Evolutionary conservation across 306 rosid species (phyloP).

Genomic region (Calophaca sinica): DNA sequence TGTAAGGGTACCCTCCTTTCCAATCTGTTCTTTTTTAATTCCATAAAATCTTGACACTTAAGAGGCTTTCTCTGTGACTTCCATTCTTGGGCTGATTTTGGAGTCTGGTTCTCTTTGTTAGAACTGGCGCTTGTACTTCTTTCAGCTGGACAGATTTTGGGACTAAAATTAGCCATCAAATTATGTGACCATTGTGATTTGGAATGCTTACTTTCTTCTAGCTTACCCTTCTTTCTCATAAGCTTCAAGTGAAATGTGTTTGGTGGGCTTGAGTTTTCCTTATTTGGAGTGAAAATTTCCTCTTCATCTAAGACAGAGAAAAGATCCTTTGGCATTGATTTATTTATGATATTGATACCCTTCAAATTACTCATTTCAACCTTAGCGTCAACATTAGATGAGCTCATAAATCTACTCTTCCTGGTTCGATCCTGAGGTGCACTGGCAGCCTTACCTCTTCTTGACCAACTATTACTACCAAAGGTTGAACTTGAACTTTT

Average conservation of each 20-base stretch:
- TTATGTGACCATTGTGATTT: slow-evolving; percentile 46
- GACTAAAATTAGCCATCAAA: slow-evolving; percentile 46
- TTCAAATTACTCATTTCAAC: slow-evolving; percentile 43
- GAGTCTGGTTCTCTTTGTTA: slow-evolving; percentile 60
- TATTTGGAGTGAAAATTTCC: slow-evolving; percentile 65
- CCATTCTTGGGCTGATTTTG: slow-evolving; percentile 49
- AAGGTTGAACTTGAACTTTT: slow-evolving; percentile 39
- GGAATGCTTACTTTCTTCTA: slow-evolving; percentile 52
- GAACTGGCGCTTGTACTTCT: slow-evolving; percentile 43
- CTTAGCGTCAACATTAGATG: slow-evolving; percentile 41
- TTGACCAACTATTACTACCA: slow-evolving; percentile 64
- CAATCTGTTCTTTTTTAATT: slow-evolving; percentile 44
- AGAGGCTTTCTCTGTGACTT: slow-evolving; percentile 50
- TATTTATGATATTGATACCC: slow-evolving; percentile 33
- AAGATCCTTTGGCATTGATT: slow-evolving; percentile 42
- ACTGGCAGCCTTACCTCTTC: slow-evolving; percentile 73
- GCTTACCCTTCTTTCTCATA: slow-evolving; percentile 57
- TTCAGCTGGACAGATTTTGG: slow-evolving; percentile 48
- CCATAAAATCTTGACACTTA: slow-evolving; percentile 44
- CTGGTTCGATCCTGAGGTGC: slow-evolving; percentile 60
- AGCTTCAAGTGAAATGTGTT: slow-evolving; percentile 53
- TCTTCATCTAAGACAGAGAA: slow-evolving; percentile 58
- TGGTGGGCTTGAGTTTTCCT: slow-evolving; percentile 76
- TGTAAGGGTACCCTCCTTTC: slow-evolving; percentile 72
- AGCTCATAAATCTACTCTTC: slow-evolving; percentile 44